These are phyloP conservation scores for Pontederia paniculata DNA, from an alignment of 176 grass and related monocot genomes.

Conservation along the genomic window DNA sequence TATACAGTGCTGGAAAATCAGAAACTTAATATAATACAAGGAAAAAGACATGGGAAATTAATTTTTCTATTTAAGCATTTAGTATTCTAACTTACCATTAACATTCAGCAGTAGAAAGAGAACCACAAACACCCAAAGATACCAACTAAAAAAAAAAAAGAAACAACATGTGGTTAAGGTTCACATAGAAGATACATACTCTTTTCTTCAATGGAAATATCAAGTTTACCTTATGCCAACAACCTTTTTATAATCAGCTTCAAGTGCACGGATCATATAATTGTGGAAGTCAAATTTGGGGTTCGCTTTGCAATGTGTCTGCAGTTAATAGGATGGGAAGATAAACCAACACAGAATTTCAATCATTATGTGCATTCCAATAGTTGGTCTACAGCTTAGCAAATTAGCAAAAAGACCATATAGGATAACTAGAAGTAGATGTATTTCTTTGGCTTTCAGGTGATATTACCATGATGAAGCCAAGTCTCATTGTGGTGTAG, in stretches of 20 bases:
- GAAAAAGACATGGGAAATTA: neutral
- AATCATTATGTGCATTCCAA: neutral
- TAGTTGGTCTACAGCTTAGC: no score
- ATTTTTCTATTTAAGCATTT: neutral
- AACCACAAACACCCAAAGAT: conserved; percentile 84
- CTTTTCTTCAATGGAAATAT: neutral
- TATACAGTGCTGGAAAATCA: no score
- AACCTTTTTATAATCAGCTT: conserved; percentile 92
- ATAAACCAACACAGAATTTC: neutral
- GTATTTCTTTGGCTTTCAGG: neutral
- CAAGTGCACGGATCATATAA: conserved; percentile 74
- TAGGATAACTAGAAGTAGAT: neutral
- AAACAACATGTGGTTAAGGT: neutral
- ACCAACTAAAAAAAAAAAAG: conserved; percentile 45
- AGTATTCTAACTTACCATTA: conserved; percentile 40
- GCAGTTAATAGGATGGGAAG: neutral
- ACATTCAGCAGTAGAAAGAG: conserved; percentile 92
- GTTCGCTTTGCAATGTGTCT: conserved; percentile 75
- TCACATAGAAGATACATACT: no score
- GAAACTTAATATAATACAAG: no score
- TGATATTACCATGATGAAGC: conserved; percentile 76
- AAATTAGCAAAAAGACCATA: neutral
- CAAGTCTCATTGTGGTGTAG: conserved; percentile 77
- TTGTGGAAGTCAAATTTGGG: conserved; percentile 81
- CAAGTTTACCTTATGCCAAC: conserved; percentile 72